These are phyloP conservation scores for Tribonema minus DNA, from an alignment of 108 stramenopile species.

Conservation along the genomic window DNA sequence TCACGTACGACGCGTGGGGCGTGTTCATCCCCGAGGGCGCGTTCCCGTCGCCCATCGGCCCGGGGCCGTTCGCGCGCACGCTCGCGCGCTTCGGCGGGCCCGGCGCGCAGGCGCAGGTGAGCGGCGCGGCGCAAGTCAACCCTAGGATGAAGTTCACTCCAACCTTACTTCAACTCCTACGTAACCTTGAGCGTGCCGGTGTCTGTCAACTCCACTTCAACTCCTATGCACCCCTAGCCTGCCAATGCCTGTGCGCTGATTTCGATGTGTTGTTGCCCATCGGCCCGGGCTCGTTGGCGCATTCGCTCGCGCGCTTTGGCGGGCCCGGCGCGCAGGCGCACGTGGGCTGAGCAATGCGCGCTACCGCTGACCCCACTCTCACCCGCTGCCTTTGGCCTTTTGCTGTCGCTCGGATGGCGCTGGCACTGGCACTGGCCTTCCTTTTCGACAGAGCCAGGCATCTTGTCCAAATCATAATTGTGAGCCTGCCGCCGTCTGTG, in stretches of 20 bases:
- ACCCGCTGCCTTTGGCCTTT: too few relatives aligned
- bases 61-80: slow-evolving; percentile 39
- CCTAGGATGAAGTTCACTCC: not conserved
- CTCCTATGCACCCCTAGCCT: not conserved
- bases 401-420: too few relatives aligned
- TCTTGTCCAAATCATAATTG: too few relatives aligned
- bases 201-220: not conserved
- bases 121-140: not conserved
- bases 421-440: too few relatives aligned
- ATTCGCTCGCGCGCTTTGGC: slow-evolving; percentile 17
- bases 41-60: slow-evolving; percentile 39
- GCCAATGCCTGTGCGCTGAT: not conserved
- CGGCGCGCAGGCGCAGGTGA: slow-evolving; percentile 32
- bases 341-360: too few relatives aligned
- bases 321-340: slow-evolving; percentile 36
- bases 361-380: too few relatives aligned
- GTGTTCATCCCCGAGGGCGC: slow-evolving; percentile 37
- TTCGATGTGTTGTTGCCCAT: not conserved
- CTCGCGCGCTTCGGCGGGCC: slow-evolving; percentile 28
- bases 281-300: slow-evolving; percentile 41
- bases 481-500: too few relatives aligned
- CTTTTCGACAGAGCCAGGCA: too few relatives aligned
- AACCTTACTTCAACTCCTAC: not conserved
- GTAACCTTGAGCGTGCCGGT: not conserved
- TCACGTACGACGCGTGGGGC: slow-evolving; percentile 48